Percentiles rank a stretch among this genome's conserved stretches.
Conservation (phyloP, 2,329 filamentous ascomycete species). For the Penicillium sp. region DNA sequence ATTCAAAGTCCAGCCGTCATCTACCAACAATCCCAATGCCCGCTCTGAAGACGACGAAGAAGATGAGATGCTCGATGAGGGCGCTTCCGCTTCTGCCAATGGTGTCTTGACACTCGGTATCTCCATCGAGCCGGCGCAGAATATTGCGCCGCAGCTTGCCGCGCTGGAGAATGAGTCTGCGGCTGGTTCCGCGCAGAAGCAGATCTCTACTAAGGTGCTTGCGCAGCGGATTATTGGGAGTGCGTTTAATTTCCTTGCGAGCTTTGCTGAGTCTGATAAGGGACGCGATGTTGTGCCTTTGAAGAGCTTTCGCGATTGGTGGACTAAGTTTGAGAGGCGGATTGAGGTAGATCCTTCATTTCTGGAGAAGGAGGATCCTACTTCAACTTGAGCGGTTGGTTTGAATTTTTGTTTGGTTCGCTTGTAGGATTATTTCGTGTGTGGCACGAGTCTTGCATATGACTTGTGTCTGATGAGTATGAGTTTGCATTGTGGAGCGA, state of each 20-base stretch:
- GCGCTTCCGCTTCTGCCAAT: conserved; percentile 23
- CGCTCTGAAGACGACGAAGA: conserved; percentile 37
- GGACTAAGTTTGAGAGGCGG: conserved; percentile 89
- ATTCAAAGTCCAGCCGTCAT: conserved; percentile 65
- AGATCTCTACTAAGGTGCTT: conserved; percentile 69
- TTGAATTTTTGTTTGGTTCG: background rate
- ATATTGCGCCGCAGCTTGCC: conserved; percentile 69
- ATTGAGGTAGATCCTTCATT: conserved; percentile 86
- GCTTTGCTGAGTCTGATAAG: conserved; percentile 69
- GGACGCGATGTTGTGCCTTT: conserved; percentile 88
- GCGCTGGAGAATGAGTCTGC: conserved; percentile 48
- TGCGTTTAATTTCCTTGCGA: conserved; percentile 92
- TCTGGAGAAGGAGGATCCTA: conserved; percentile 68
- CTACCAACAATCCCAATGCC: conserved; percentile 8
- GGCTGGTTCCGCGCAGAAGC: conserved; percentile 30
- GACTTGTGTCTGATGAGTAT: background rate
- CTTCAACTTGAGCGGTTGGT: conserved; percentile 14
- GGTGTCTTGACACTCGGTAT: conserved; percentile 74
- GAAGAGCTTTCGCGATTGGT: conserved; percentile 96
- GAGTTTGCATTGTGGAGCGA: background rate
- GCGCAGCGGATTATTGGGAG: conserved; percentile 95
- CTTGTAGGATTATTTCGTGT: background rate
- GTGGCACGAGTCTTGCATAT: background rate
- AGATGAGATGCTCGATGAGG: conserved; percentile 51
- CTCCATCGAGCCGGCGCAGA: conserved; percentile 71